Evolutionary conservation across 2,329 filamentous ascomycete species (phyloP).

Genomic region (Alternaria consortialis): DNA sequence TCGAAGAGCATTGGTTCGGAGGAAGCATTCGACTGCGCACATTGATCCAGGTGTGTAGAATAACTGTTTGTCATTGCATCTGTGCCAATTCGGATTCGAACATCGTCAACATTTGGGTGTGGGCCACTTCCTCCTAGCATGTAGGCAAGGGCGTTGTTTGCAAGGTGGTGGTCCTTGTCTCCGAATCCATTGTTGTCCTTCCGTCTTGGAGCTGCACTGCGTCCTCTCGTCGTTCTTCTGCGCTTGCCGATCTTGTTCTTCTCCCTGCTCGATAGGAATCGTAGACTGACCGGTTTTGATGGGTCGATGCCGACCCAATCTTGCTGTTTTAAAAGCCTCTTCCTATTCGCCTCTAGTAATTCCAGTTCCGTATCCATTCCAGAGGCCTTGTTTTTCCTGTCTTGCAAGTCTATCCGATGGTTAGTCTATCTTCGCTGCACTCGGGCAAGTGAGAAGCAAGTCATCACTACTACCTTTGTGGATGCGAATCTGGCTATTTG

Average conservation of each 20-base stretch:
- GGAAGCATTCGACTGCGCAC: constrained; percentile 25
- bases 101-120: constrained; percentile 28
- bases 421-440: constrained; percentile 5
- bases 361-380: constrained; percentile 25
- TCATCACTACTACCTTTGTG: constrained; percentile 5
- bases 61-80: constrained; percentile 43
- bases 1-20: constrained; percentile 52
- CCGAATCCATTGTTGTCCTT: not conserved
- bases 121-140: constrained; percentile 23
- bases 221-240: constrained; percentile 31
- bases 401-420: not conserved
- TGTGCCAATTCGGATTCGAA: constrained; percentile 49
- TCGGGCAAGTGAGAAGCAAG: not conserved
- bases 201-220: constrained; percentile 8
- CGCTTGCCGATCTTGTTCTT: constrained; percentile 47
- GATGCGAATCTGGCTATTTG: not conserved
- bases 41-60: constrained; percentile 21
- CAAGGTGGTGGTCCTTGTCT: constrained; percentile 1
- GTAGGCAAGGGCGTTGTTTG: constrained; percentile 5
- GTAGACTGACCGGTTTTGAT: constrained; percentile 42
- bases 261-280: constrained; percentile 35
- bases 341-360: constrained; percentile 40
- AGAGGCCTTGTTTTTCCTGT: constrained; percentile 14
- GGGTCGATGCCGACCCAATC: constrained; percentile 49
- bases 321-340: constrained; percentile 38